These are phyloP conservation scores for Micractinium sp. DNA, from an alignment of 139 green algal species.

Conservation along the genomic window DNA sequence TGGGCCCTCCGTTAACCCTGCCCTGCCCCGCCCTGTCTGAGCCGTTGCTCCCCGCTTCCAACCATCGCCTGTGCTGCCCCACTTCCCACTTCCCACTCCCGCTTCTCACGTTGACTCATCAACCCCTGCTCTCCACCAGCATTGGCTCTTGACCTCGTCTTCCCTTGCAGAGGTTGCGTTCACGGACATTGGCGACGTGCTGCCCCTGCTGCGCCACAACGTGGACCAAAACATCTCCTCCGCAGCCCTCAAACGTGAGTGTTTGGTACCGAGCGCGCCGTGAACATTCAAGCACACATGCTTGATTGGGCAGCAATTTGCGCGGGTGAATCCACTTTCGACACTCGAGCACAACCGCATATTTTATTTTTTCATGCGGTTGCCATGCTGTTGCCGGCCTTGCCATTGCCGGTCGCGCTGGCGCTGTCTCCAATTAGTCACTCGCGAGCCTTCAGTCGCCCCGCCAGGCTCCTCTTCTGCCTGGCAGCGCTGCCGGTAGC, in stretches of 20 bases:
- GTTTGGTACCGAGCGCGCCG: too few species aligned
- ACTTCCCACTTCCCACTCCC: background rate
- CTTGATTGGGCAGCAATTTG: background rate
- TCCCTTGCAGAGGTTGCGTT: slow-evolving; percentile 64
- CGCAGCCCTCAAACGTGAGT: slow-evolving; percentile 46
- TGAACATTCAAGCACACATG: too few species aligned
- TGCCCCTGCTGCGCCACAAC: slow-evolving; percentile 81
- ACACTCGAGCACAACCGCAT: too few species aligned
- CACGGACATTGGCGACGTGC: slow-evolving; percentile 74
- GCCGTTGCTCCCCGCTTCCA: background rate
- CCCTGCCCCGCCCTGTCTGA: background rate
- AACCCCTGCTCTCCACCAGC: too few species aligned
- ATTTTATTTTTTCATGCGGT: background rate
- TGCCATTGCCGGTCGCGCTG: too few species aligned
- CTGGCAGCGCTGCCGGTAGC: too few species aligned
- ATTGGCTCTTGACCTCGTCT: too few species aligned
- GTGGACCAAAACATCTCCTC: slow-evolving; percentile 77
- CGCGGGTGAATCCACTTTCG: background rate
- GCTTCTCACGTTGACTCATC: too few species aligned
- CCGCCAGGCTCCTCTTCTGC: too few species aligned
- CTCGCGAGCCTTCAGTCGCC: too few species aligned
- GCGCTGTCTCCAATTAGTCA: too few species aligned
- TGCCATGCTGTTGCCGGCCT: background rate
- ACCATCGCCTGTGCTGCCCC: background rate
- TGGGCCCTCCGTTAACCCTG: too few species aligned